Percentiles rank a stretch among this genome's conserved stretches.
These are phyloP conservation scores for Aspergillus pseudoviridinutans DNA, from an alignment of 2,329 filamentous ascomycete species.

Conservation along the genomic window DNA sequence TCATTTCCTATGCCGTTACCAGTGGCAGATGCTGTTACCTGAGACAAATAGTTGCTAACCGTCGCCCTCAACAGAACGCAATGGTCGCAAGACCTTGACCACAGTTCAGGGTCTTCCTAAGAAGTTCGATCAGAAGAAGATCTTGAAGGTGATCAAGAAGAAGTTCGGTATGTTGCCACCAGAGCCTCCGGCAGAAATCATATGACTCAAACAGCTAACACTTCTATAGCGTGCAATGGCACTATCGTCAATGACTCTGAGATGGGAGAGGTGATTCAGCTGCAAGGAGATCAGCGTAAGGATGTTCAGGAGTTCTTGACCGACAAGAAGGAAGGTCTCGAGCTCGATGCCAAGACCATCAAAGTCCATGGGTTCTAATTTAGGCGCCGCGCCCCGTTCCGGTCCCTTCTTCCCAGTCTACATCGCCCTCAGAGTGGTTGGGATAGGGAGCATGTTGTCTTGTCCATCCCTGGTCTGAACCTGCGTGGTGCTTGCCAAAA, in stretches of 20 bases:
- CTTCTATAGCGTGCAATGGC: constrained; percentile 86
- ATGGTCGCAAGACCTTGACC: constrained; percentile 99
- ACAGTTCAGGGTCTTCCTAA: constrained; percentile 98
- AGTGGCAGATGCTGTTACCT: constrained; percentile 6
- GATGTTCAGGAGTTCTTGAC: constrained; percentile 96
- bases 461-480: constrained; percentile 22
- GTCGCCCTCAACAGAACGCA: constrained; percentile 68
- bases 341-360: constrained; percentile 93
- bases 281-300: constrained; percentile 98
- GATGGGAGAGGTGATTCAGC: constrained; percentile 99
- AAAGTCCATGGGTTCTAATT: constrained; percentile 62
- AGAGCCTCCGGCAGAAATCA: background rate
- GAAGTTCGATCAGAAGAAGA: constrained; percentile 99
- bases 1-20: background rate
- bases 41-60: constrained; percentile 17
- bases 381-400: constrained; percentile 39
- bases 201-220: constrained; percentile 16
- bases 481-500: constrained; percentile 16
- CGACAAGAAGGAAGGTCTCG: constrained; percentile 92
- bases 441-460: constrained; percentile 31
- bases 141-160: constrained; percentile 99
- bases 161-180: constrained; percentile 69
- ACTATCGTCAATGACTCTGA: constrained; percentile 93
- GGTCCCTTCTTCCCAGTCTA: constrained; percentile 41
- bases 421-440: constrained; percentile 34